Percentiles rank a stretch among this genome's conserved stretches.
These are phyloP conservation scores for Geotrichum bryndzae DNA, from an alignment of 1,139 yeast species.

Conservation along the genomic window DNA sequence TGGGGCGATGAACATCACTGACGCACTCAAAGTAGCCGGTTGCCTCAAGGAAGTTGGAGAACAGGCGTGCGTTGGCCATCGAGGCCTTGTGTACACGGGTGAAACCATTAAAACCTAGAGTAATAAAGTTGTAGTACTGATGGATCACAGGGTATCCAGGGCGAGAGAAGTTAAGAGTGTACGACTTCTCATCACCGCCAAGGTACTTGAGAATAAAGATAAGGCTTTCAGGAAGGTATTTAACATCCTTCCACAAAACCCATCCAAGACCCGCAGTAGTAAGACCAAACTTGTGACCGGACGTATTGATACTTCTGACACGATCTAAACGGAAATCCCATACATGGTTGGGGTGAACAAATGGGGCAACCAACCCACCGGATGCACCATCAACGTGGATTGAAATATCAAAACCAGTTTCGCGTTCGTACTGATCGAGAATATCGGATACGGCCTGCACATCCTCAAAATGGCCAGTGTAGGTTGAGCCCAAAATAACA, in stretches of 20 bases:
- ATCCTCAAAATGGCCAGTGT: conserved; percentile 87
- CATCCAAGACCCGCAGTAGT: conserved; percentile 91
- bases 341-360: conserved; percentile 61
- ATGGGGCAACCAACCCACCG: conserved; percentile 86
- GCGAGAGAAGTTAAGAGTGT: conserved; percentile 80
- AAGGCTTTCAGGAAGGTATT: conserved; percentile 60
- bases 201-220: conserved; percentile 75
- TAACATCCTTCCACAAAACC: conserved; percentile 72
- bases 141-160: conserved; percentile 88
- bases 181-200: conserved; percentile 86
- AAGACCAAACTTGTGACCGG: conserved; percentile 90
- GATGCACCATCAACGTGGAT: conserved; percentile 94
- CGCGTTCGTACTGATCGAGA: conserved; percentile 61
- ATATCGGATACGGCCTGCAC: conserved; percentile 54
- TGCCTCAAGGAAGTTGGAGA: conserved; percentile 59
- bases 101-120: conserved; percentile 68
- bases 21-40: conserved; percentile 66
- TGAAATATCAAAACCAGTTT: conserved; percentile 63
- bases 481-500: conserved; percentile 85
- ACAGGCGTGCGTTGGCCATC: conserved; percentile 61
- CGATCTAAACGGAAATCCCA: conserved; percentile 82
- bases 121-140: conserved; percentile 75
- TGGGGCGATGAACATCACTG: conserved; percentile 66
- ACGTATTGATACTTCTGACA: conserved; percentile 81
- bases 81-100: conserved; percentile 55